A percentile compares a stretch with the other conserved stretches of the same genome.
These are phyloP conservation scores for Haplosporangium sp. DNA, from an alignment of 371 early-diverging fungal genomes.

Conservation along the genomic window DNA sequence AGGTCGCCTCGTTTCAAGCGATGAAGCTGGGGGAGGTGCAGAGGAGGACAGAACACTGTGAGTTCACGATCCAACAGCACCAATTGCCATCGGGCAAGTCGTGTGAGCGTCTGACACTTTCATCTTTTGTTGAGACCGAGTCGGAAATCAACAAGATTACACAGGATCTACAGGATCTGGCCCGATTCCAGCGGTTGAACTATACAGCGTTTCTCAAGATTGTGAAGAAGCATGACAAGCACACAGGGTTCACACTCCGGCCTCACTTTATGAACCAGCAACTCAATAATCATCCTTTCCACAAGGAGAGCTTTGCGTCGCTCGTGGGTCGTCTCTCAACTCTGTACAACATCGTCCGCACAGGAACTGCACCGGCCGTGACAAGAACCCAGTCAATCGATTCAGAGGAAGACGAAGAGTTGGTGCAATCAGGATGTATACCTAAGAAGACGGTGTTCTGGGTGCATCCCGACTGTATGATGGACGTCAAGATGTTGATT, in stretches of 20 bases:
- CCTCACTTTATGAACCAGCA: constrained; percentile 85
- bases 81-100: constrained; percentile 60
- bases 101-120: constrained; percentile 57
- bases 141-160: constrained; percentile 80
- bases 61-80: constrained; percentile 73
- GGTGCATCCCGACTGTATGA: constrained; percentile 97
- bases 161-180: constrained; percentile 86
- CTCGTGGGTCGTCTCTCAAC: constrained; percentile 90
- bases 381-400: constrained; percentile 55
- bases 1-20: constrained; percentile 85
- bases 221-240: constrained; percentile 95
- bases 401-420: constrained; percentile 55
- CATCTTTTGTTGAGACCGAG: constrained; percentile 65
- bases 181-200: constrained; percentile 92
- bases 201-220: constrained; percentile 95
- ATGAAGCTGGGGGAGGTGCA: constrained; percentile 84
- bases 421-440: constrained; percentile 85
- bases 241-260: constrained; percentile 83
- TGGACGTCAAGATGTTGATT: constrained; percentile 91
- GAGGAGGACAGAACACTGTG: constrained; percentile 85
- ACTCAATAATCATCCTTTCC: constrained; percentile 88
- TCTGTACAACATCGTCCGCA: constrained; percentile 91
- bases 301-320: constrained; percentile 90
- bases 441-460: constrained; percentile 77
- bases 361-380: constrained; percentile 72